Evolutionary conservation across 805 yeast species (phyloP).

Genomic region (Candida caryicola): DNA sequence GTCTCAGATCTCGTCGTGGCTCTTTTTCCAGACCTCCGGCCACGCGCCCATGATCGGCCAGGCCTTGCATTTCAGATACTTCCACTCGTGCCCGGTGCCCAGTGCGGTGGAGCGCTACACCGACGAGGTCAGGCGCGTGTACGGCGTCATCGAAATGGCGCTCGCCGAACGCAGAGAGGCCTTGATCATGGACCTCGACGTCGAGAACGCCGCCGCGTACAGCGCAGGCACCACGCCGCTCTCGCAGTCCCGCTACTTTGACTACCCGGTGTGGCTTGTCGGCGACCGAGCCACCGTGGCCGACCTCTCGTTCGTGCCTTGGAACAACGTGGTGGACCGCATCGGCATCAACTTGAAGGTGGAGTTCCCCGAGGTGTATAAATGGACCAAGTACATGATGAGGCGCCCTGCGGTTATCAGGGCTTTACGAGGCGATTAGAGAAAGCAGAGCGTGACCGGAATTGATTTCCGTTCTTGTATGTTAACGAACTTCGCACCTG

Average conservation of each 20-base stretch:
- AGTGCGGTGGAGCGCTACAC: slow-evolving; percentile 88
- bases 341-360: slow-evolving; percentile 83
- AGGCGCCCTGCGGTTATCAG: slow-evolving; percentile 87
- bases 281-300: slow-evolving; percentile 82
- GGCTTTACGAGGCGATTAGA: slow-evolving; percentile 71
- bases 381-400: slow-evolving; percentile 96
- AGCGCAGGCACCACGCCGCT: slow-evolving; percentile 86
- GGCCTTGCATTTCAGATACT: slow-evolving; percentile 89
- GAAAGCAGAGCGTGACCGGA: neutral
- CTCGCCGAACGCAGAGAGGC: slow-evolving; percentile 90
- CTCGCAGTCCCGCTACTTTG: slow-evolving; percentile 81
- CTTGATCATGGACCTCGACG: slow-evolving; percentile 81
- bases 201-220: slow-evolving; percentile 83
- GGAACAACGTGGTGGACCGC: slow-evolving; percentile 94
- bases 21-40: slow-evolving; percentile 93
- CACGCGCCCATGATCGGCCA: slow-evolving; percentile 99
- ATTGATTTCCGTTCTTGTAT: neutral
- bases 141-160: slow-evolving; percentile 93
- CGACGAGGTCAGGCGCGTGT: slow-evolving; percentile 89
- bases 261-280: slow-evolving; percentile 92
- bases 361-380: slow-evolving; percentile 93
- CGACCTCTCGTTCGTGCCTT: slow-evolving; percentile 89
- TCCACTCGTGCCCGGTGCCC: slow-evolving; percentile 81
- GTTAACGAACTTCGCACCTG: neutral
- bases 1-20: slow-evolving; percentile 82